phyloP scores from a whole-genome alignment of 805 yeast genomes.

The Ogataea nonfermentans region DNA sequence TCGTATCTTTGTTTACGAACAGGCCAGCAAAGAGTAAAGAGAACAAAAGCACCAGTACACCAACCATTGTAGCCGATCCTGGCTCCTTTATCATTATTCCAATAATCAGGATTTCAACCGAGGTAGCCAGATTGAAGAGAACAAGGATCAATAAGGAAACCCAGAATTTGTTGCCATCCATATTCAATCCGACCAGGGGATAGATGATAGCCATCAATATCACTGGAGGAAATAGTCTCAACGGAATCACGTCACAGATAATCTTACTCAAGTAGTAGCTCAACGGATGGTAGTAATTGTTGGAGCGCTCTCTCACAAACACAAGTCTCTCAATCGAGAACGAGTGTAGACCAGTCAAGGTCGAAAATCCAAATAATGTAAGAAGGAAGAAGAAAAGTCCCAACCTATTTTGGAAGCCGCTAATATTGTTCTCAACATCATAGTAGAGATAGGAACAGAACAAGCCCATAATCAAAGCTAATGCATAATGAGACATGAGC shows the following conservation, averaged over 20 bases:
- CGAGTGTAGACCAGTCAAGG: constrained; percentile 86
- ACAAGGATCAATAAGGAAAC: constrained; percentile 69
- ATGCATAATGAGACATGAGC: constrained; percentile 77
- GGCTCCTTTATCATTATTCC: constrained; percentile 88
- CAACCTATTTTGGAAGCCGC: constrained; percentile 94
- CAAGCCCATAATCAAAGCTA: constrained; percentile 72
- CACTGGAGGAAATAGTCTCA: constrained; percentile 90
- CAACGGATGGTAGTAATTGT: constrained; percentile 86
- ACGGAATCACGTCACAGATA: constrained; percentile 86
- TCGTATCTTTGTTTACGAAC: constrained; percentile 76
- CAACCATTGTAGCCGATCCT: constrained; percentile 87
- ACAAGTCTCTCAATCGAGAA: constrained; percentile 87
- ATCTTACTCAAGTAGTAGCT: constrained; percentile 86
- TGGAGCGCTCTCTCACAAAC: constrained; percentile 89
- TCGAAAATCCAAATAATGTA: constrained; percentile 90
- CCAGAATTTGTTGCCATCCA: constrained; percentile 70
- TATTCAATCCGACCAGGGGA: constrained; percentile 85
- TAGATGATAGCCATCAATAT: constrained; percentile 76
- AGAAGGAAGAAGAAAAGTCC: constrained; percentile 90
- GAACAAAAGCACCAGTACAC: constrained; percentile 78
- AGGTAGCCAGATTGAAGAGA: constrained; percentile 81
- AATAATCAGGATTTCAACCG: constrained; percentile 79
- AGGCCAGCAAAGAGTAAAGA: constrained; percentile 91
- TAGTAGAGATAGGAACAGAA: constrained; percentile 87
- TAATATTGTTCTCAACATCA: constrained; percentile 79